A percentile compares a stretch with the other conserved stretches of the same genome.
phyloP scores from a whole-genome alignment of 495 filamentous ascomycete species.

The Penicillium egyptiacum region DNA sequence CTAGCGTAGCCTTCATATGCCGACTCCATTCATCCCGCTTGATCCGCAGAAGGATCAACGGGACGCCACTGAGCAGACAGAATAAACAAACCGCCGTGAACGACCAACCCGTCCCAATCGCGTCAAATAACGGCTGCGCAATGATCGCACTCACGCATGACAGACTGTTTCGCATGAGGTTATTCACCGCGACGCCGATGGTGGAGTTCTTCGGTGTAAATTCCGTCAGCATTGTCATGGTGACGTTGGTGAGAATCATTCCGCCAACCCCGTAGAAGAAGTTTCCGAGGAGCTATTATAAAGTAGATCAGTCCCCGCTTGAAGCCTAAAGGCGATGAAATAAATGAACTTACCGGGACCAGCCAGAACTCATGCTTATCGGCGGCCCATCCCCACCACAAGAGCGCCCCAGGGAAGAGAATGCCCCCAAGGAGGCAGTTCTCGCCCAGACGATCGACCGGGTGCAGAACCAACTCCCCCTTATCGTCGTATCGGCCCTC shows the following conservation, averaged over 20 bases:
- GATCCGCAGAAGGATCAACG: background rate
- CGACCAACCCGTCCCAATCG: background rate
- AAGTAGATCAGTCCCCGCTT: background rate
- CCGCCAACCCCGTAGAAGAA: background rate
- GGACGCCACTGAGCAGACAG: background rate
- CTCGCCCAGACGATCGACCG: background rate
- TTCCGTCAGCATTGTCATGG: background rate
- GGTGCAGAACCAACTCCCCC: background rate
- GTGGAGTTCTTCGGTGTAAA: background rate
- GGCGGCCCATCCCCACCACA: background rate
- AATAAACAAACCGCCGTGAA: background rate
- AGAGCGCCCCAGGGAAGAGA: background rate
- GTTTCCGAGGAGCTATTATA: background rate
- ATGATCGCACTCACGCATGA: background rate
- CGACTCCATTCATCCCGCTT: background rate
- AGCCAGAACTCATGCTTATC: background rate
- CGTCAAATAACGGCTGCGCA: background rate
- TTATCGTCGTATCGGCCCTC: background rate
- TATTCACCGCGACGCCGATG: background rate
- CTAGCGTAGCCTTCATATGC: background rate
- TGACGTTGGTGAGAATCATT: background rate
- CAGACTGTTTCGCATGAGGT: background rate
- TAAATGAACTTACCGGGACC: background rate
- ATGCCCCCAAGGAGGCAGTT: background rate
- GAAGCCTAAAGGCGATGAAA: background rate